Evolutionary conservation across 768 basidiomycete species (phyloP).

Genomic region (Podaxis mareebaensis): DNA sequence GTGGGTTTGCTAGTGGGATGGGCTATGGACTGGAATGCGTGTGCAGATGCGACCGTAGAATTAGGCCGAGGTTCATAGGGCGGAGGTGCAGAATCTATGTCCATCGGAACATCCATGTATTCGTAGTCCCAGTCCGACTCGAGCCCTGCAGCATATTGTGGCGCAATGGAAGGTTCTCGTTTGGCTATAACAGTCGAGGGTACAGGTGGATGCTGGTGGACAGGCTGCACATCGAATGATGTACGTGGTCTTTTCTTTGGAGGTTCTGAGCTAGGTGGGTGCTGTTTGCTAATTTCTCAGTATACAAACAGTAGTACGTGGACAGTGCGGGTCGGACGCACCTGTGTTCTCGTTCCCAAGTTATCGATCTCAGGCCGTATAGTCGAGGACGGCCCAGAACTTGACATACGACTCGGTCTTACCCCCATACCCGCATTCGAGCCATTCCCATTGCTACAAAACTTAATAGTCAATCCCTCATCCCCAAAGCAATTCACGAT

Average conservation of each 20-base stretch:
- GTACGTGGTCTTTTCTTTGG: background rate
- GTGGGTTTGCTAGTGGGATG: too few relatives aligned
- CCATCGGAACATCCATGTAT: background rate
- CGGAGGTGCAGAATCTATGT: background rate
- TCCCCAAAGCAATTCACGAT: background rate
- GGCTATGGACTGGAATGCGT: background rate
- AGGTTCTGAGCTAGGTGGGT: background rate
- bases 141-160: background rate
- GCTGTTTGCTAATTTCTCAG: background rate
- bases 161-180: background rate
- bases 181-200: background rate
- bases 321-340: background rate
- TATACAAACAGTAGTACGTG: background rate
- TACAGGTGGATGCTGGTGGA: background rate
- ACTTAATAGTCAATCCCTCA: too few relatives aligned
- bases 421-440: background rate
- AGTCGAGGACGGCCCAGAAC: background rate
- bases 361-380: background rate
- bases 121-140: background rate
- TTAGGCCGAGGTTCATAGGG: background rate
- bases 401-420: background rate
- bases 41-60: background rate
- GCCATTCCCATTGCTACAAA: too few relatives aligned
- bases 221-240: background rate
- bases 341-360: background rate